Percentiles rank a stretch among this genome's conserved stretches.
phyloP scores from a whole-genome alignment of 306 rosid species.

The Sindora glabra region DNA sequence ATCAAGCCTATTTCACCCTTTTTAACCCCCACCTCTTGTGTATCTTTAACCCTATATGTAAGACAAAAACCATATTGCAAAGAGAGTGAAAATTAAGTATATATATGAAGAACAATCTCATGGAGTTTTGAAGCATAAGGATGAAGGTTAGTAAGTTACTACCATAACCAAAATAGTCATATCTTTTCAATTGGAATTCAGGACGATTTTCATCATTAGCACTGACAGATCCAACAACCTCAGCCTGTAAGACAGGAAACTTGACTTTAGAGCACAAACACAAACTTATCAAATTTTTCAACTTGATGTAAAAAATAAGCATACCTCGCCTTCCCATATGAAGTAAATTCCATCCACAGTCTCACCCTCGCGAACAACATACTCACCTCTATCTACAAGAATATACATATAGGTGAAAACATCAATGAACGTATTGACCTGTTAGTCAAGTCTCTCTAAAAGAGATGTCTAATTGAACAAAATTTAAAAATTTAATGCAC shows the following conservation, averaged over 20 bases:
- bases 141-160: constrained; percentile 22
- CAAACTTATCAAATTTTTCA: background rate
- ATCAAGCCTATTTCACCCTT: no score
- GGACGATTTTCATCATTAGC: constrained; percentile 49
- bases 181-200: constrained; percentile 66
- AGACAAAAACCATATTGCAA: no score
- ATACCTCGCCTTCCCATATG: constrained; percentile 92
- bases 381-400: constrained; percentile 50
- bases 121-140: constrained; percentile 1
- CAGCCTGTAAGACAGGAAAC: constrained; percentile 61
- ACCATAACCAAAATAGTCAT: constrained; percentile 85
- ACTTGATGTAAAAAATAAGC: background rate
- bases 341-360: constrained; percentile 75
- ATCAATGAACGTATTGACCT: background rate
- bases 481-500: no score
- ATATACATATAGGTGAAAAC: background rate
- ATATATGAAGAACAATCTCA: background rate
- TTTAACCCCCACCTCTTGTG: no score
- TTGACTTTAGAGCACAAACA: background rate
- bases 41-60: no score
- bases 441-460: background rate
- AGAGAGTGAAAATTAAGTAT: no score
- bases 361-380: constrained; percentile 76
- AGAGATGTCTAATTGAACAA: background rate
- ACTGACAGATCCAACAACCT: constrained; percentile 45